Evolutionary conservation across 2,329 filamentous ascomycete species (phyloP).

Genomic region (Gnomoniopsis smithogilvyi): DNA sequence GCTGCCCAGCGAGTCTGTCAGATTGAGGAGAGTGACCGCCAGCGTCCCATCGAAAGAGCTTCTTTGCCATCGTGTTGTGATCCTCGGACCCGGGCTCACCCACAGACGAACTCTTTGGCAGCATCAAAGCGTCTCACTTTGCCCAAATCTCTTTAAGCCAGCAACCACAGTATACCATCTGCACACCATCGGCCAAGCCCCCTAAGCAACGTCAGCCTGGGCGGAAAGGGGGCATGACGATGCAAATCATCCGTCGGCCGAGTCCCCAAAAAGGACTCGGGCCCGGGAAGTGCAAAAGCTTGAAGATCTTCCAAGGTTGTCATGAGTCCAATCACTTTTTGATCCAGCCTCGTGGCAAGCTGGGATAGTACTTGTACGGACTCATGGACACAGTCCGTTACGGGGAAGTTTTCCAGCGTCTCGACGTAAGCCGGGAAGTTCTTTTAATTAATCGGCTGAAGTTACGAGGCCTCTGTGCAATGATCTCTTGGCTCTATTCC

Average conservation of each 20-base stretch:
- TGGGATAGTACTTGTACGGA: neutral
- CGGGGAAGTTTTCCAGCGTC: neutral
- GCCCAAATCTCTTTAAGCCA: neutral
- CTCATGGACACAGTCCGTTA: neutral
- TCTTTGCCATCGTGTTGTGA: neutral
- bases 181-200: too few relatives aligned
- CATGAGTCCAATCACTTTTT: neutral
- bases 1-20: too few relatives aligned
- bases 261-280: neutral
- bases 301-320: neutral
- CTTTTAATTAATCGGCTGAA: too few relatives aligned
- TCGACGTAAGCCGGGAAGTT: neutral
- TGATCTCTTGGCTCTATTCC: too few relatives aligned
- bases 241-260: neutral
- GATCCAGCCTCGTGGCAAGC: slow-evolving; percentile 6
- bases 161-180: neutral
- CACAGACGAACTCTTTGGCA: neutral
- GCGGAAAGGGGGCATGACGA: neutral
- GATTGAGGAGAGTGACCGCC: too few relatives aligned
- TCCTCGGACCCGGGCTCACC: neutral
- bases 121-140: neutral
- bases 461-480: too few relatives aligned
- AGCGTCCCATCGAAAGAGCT: too few relatives aligned
- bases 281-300: neutral
- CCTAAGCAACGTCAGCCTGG: neutral